Percentiles rank a stretch among this genome's conserved stretches.
phyloP scores from a whole-genome alignment of 331 rosid species.

The Telfairia occidentalis region DNA sequence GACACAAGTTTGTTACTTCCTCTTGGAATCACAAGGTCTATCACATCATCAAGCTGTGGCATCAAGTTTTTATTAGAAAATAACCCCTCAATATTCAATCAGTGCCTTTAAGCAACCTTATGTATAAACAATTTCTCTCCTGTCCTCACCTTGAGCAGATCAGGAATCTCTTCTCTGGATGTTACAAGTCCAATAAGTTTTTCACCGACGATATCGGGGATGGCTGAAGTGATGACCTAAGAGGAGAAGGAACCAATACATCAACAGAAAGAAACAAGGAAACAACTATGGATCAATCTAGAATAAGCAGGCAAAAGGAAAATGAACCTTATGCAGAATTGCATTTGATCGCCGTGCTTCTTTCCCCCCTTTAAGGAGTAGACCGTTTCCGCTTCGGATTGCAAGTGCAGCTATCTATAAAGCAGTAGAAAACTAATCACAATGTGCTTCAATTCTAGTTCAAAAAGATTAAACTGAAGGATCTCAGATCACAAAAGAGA shows the following conservation, averaged over 20 bases:
- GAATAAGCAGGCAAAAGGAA: not conserved
- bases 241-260: conserved; percentile 7
- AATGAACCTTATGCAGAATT: conserved; percentile 64
- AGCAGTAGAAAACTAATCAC: not conserved
- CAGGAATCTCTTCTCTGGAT: conserved; percentile 74
- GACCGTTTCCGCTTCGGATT: conserved; percentile 82
- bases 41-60: conserved; percentile 66
- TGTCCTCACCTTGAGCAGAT: conserved; percentile 60
- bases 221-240: conserved; percentile 57
- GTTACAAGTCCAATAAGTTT: conserved; percentile 74
- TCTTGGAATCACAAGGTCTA: conserved; percentile 83
- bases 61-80: not conserved
- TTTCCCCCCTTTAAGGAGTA: conserved; percentile 83
- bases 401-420: conserved; percentile 68
- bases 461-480: not conserved
- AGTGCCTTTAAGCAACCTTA: not conserved
- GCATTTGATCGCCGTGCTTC: conserved; percentile 69
- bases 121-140: not conserved
- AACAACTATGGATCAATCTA: not conserved
- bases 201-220: conserved; percentile 52
- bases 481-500: not conserved
- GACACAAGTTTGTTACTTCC: conserved; percentile 80
- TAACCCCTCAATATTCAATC: not conserved
- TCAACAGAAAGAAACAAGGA: not conserved
- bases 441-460: not conserved